Evolutionary conservation across 345 rosid genomes (phyloP).

Genomic region (Melastoma malabathricum): DNA sequence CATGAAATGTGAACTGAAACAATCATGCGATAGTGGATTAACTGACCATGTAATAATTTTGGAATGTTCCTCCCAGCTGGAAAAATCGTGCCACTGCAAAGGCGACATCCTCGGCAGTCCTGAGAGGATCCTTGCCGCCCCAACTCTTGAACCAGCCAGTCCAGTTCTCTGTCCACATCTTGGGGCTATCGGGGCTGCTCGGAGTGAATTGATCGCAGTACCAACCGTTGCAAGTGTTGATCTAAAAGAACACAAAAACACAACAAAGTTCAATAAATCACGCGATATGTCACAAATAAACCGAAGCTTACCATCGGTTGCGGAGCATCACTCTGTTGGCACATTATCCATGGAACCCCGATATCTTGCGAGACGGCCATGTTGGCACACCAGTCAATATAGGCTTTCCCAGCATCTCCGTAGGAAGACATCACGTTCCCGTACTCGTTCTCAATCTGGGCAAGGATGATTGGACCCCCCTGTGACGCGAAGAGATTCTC

Average conservation of each 20-base stretch:
- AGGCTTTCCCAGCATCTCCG: constrained; percentile 44
- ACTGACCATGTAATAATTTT: constrained; percentile 28
- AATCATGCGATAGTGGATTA: no score
- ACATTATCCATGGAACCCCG: constrained; percentile 84
- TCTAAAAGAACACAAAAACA: constrained; percentile 5
- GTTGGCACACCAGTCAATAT: constrained; percentile 54
- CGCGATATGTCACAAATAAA: no score
- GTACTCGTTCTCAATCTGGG: constrained; percentile 87
- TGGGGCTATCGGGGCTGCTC: constrained; percentile 19
- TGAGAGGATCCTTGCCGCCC: constrained; percentile 20
- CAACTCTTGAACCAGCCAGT: constrained; percentile 30
- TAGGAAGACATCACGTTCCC: constrained; percentile 43
- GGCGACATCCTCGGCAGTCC: constrained; percentile 34
- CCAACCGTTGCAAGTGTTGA: constrained; percentile 27
- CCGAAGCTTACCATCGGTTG: constrained; percentile 21
- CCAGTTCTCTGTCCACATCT: constrained; percentile 40
- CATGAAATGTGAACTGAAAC: not conserved
- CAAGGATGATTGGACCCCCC: constrained; percentile 65
- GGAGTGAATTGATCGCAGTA: constrained; percentile 25
- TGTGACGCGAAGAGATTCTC: constrained; percentile 63
- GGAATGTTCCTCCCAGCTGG: constrained; percentile 22
- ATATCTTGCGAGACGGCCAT: constrained; percentile 49
- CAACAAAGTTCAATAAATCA: no score
- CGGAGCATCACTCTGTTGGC: constrained; percentile 59
- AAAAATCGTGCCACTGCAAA: constrained; percentile 27